Base-by-base conservation (phyloP, 768 basidiomycete genomes). In the Pholiota conissans region DNA sequence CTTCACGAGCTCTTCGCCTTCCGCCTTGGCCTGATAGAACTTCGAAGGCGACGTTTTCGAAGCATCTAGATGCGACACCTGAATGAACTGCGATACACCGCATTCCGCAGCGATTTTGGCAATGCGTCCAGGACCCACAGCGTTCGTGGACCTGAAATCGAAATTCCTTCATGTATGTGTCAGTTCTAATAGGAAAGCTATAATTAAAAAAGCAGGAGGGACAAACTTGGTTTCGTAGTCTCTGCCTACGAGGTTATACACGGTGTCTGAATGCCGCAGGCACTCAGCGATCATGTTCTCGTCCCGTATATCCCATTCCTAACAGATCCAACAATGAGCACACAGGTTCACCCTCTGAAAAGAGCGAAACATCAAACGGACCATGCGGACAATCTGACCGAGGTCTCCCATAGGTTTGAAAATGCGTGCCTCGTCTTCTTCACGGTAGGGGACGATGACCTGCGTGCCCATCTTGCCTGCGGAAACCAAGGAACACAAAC, bases 251-350 rank as follows among this genome's bases (percentile, higher is more conserved):
- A 98, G 88, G 75, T 98, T 98, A 79, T 95, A 97, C 20, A 99
- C 97, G 4, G 89, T 90, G 70, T 98, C 93, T 18, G 96, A 98
- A 73, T 97, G 94, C 63, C 92, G 81, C 58, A 98, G 71, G 72
- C 95, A 97, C 70, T 98, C 96, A 35, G 85, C 91, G 64, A 95
- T 97, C 68, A 95, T 93, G 50, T 86, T 82, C 66, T 93, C 90
- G 68, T 92, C 89, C 56, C 93, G 84, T 48, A 96, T 80, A 69
- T 98, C 94, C 93, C 94, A 98, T 83, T 98, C 96, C 95, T 98
- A 30, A 34, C 9, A n/a, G n/a, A 30, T 32, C 37, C 39, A 18
- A 42, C 18, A 54, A 54, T 46, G 22, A 54, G 42, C 22, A 54
- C 24, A 16, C 26, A 5, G 30, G 3, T 26, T 40, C 24, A 40